Percentiles rank a stretch among this genome's conserved stretches.
Conservation (phyloP, 768 basidiomycete species). For the Hygrophorus russula region DNA sequence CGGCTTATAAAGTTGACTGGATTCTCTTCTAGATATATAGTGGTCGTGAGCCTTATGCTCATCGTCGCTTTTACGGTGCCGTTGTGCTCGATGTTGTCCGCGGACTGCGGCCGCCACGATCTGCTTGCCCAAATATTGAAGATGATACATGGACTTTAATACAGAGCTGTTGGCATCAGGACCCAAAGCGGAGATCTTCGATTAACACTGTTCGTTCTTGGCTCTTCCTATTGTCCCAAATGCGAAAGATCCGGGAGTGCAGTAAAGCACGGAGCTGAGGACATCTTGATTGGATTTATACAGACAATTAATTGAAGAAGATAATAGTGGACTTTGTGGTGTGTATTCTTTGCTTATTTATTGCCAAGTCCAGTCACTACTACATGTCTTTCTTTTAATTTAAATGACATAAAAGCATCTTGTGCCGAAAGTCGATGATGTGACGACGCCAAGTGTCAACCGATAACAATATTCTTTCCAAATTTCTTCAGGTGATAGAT, state of each 20-base stretch:
- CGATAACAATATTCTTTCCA: no score
- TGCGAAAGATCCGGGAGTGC: neutral
- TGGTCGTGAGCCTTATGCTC: conserved; percentile 1
- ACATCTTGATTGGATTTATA: no score
- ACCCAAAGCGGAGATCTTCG: neutral
- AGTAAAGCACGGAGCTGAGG: neutral
- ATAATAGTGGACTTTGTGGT: no score
- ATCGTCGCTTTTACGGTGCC: neutral
- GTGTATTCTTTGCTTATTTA: no score
- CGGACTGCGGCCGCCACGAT: neutral
- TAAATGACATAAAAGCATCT: no score
- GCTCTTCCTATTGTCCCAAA: neutral
- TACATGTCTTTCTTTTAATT: no score
- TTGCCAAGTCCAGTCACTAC: no score
- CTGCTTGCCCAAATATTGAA: conserved; percentile 3
- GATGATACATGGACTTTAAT: conserved; percentile 11
- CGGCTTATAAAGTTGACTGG: neutral
- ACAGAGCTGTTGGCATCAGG: conserved; percentile 1
- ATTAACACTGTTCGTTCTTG: neutral
- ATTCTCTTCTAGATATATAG: neutral
- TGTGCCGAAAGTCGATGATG: no score
- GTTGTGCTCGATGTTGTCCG: conserved; percentile 2
- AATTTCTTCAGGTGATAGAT: no score
- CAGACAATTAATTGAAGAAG: no score
- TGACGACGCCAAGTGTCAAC: no score